Evolutionary conservation across 306 rosid genomes (phyloP), one percentile per base, ranked within the genome.

Genomic region (Trichosanthes truncata): DNA sequence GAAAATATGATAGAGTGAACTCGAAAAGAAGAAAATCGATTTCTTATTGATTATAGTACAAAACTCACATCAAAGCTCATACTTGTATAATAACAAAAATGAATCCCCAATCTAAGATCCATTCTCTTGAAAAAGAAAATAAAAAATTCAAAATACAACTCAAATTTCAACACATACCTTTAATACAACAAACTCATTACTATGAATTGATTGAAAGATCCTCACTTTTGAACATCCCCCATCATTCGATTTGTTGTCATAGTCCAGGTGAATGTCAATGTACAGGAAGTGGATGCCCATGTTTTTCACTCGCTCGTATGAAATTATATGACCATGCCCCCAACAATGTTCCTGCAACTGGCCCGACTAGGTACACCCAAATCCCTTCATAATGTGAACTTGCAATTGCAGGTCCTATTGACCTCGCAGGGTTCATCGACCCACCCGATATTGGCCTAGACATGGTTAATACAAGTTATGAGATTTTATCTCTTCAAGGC

Each of bases 371-470:
- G 77, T 92, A 94, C 41, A 92, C 82, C 97, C 98, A 91, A 38
- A 94, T 82, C 49, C 89, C 93, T 62, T 85, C 85, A 55, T 88
- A 91, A 53, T 80, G 76, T 66, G 87, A 76, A 67, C 86, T 84
- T 3, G 92, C 97, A 79, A 92, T 68, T 36, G 97, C 98, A 21
- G 98, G 97, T 25, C 95, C 97, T 36, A 90, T 20, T 65, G 98
- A 83, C 76, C 98, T 91, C 18, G 92, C 98, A 21, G 97, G 97
- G 84, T 94, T 94, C 98, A 91, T 89, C 41, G 97, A 94, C 43
- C 97, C 96, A 33, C 97, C 98, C 36, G 97, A 91, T 82, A 92
- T 78, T 25, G 98, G 97, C 76, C 97, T 92, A 87, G 1, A 76
- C 80, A 73, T 29, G 25, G 52, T 65, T 72, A 25, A 8, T 8